Conservation (phyloP, 2,329 filamentous ascomycete species). For the Cordyceps farinosa region DNA sequence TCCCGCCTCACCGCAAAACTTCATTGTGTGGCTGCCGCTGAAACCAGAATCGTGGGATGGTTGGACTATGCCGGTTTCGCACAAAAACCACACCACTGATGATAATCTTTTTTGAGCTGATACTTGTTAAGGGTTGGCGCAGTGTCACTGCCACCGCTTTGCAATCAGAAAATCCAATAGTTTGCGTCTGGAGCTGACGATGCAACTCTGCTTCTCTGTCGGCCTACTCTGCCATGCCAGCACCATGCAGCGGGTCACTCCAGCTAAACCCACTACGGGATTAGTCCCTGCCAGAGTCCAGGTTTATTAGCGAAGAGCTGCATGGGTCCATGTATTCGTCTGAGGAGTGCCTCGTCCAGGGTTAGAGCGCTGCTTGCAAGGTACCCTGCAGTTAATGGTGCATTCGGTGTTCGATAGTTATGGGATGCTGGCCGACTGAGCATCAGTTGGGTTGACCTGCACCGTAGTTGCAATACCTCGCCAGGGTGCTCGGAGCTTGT, state of each 20-base stretch:
- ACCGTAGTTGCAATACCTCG: too few species aligned
- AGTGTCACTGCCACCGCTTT: neutral
- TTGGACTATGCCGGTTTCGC: neutral
- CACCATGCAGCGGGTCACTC: neutral
- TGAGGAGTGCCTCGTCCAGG: neutral
- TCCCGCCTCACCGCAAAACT: slow-evolving; percentile 6
- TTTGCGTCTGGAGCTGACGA: neutral
- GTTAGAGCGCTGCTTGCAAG: neutral
- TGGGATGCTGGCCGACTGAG: too few species aligned
- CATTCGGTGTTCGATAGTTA: too few species aligned
- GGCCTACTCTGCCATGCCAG: neutral
- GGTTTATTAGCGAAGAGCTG: slow-evolving; percentile 4
- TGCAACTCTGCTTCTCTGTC: neutral
- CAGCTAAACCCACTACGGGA: neutral
- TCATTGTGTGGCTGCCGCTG: slow-evolving; percentile 1
- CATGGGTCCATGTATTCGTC: neutral
- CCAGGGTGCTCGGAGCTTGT: too few species aligned
- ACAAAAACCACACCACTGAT: neutral
- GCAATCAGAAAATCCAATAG: slow-evolving; percentile 8
- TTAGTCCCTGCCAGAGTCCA: neutral
- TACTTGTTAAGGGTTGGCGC: neutral
- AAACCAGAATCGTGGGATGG: neutral
- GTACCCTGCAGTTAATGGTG: too few species aligned
- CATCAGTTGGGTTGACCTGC: too few species aligned
- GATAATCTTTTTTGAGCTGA: neutral